Evolutionary conservation across 2,329 filamentous ascomycete genomes (phyloP), one percentile per base, ranked within the genome.

Genomic region (Colletotrichum sp.): DNA sequence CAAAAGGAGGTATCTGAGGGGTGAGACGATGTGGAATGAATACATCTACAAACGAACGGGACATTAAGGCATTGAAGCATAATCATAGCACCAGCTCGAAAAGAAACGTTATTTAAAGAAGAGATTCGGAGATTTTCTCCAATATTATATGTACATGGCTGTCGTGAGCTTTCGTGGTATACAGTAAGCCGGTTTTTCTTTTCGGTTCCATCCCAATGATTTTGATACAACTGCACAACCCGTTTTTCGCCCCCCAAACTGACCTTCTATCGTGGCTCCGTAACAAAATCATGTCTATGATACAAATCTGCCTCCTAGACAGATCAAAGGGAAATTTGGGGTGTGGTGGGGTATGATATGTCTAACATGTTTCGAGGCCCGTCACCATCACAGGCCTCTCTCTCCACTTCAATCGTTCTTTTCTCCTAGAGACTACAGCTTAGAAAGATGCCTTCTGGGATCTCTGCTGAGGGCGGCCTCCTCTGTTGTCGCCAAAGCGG

Each of bases 91-190:
- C 28, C 18, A 34, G 18, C 58, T 30, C 8, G 58, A 24, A 8
- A 32, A 16, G 16, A 58, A 26, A 26, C 14, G 55, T 24, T 66
- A 28, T 32, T 69, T 28, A 28, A 76, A 76, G 75, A 69, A 62
- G 72, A 72, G 75, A 76, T 75, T 71, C 13, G 63, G 59, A 64
- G 68, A 36, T 61, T 24, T 59, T 21, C 58, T 61, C 34, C 48
- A 52, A 30, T 18, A 73, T 75, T 75, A 68, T 73, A 69, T 52
- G 43, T 69, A 75, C 69, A 75, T 75, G 26, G 69, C 69, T 68
- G 52, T 28, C 28, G 64, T 69, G 56, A 61, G 28, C 43, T 61
- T 30, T 58, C 56, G 13, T 67, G 43, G 30, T 43, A 52, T 73
- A 69, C 32, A 69, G 63, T 32, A 28, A n/a, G 24, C 55, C 26